Evolutionary conservation across 306 rosid genomes (phyloP), one percentile per base, ranked within the genome.

Genomic region (Rosa multiflora): DNA sequence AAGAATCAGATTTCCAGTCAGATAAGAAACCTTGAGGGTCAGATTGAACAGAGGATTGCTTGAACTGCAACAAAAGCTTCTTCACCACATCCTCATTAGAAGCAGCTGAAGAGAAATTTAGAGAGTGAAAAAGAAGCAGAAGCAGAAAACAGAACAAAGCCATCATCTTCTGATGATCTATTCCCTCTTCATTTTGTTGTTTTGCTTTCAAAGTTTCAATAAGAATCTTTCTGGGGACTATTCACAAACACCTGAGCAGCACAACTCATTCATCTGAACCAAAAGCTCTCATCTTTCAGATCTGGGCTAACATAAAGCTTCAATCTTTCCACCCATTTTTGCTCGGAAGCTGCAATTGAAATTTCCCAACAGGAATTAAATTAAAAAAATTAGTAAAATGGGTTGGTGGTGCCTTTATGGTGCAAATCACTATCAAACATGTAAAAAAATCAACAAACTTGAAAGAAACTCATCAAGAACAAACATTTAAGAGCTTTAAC

Each of bases 21-120:
- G 88, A 63, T 11, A 91, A 89, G 10, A 85, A 73, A 49, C 79
- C 89, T 12, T 67, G 32, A 2, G 94, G 92, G 68, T 91, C 97
- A 59, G 89, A 85, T 55, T 78, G 59, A n/a, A 89, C 82, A 55
- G 87, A 77, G 4, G 66, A 81, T 10, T 70, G 44, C 84, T 89
- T 91, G 88, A 91, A 91, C 9, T 32, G 55, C 67, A 78, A 66
- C 58, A 91, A 68, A n/a, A 84, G 40, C 29, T 21, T 58, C 75
- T 21, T 58, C 72, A 72, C 72, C 20, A 51, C 82, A 63, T 53
- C 80, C 4, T n/a, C 35, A 5, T 29, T 79, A 11, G 59, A 73
- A 61, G 40, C 76, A 43, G 87, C 55, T 47, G 71, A 78, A 66
- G 84, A 40, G 37, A 64, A 63, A 10, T 21, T 74, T 8, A 80